Evolutionary conservation across 23 red algal species (phyloP), one percentile per base, ranked within the genome.

Genomic region (Gracilaria gracilis): DNA sequence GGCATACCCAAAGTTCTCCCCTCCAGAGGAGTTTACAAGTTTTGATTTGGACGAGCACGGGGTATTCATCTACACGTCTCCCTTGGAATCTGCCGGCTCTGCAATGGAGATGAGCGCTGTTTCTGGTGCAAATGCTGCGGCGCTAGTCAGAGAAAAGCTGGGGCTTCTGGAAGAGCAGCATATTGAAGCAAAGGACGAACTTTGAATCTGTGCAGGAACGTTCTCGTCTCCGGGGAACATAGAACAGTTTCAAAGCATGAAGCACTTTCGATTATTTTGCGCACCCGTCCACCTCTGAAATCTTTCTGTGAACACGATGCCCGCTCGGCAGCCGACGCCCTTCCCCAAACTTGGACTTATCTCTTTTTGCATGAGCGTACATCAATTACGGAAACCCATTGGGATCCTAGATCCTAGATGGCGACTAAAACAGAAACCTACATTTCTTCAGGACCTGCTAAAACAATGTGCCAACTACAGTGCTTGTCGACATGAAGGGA

Each of bases 81-180:
- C 91, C 1, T 40, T 94, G 15, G 92, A 94, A 65, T 94, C 92
- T 24, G 81, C 82, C 4, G 92, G 82, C 20, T 87, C 82, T 67
- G 92, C 92, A 29, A 94, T 94, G 92, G 92, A 94, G 71, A 94
- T 94, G 92, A 94, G 92, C 64, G 92, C 92, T 33, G 53, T 94
- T 20, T 87, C 83, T 46, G 92, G 92, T 36, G 76, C 83, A 20
- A 83, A 87, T 66, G 92, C 82, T 31, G 92, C 92, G 13, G 66
- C 82, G 9, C 71, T 94, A 31, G 73, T 94, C 4, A 55, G 44
- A 74, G 37, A 88, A 32, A 87, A 66, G 39, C 50, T 94, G 29
- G 67, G 67, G 28, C 46, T 62, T 29, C 24, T 4, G 24, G n/a
- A 62, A 31, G 11, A 4, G 6, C 59, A 9, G 32, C 9, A 36